Evolutionary conservation across 1,284 basidiomycete species (phyloP).

Genomic region (Ganoderma sinense): DNA sequence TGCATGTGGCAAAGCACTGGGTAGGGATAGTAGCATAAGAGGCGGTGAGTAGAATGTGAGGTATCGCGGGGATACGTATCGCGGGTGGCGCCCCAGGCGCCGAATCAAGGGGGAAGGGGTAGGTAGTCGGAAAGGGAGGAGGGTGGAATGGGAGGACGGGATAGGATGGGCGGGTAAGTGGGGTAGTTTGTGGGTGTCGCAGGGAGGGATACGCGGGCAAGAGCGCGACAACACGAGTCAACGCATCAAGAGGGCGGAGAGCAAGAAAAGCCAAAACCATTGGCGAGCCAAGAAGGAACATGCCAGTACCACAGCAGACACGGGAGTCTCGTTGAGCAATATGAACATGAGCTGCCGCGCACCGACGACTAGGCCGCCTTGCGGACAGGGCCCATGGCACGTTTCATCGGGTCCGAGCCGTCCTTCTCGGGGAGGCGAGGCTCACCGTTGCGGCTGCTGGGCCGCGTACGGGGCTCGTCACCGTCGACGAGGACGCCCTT

Average conservation of each 20-base stretch:
- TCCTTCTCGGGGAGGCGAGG: conserved; percentile 36
- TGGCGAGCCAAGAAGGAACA: neutral
- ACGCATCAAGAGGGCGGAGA: neutral
- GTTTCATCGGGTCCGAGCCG: conserved; percentile 34
- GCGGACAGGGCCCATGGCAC: conserved; percentile 35
- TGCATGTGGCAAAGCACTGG: neutral
- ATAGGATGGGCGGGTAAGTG: neutral
- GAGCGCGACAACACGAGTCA: neutral
- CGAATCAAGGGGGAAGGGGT: neutral
- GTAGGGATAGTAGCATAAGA: neutral
- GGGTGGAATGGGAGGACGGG: neutral
- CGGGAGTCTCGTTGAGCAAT: neutral
- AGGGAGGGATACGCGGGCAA: conserved; percentile 12
- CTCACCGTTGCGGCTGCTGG: conserved; percentile 27
- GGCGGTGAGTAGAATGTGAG: conserved; percentile 8
- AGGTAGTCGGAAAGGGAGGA: neutral
- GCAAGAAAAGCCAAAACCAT: neutral
- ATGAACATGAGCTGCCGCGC: neutral
- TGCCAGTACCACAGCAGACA: neutral
- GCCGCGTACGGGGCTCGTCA: conserved; percentile 27
- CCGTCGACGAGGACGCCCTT: conserved; percentile 25
- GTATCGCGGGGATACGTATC: conserved; percentile 19
- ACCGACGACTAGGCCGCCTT: conserved; percentile 3
- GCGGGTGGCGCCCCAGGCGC: neutral
- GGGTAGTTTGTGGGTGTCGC: conserved; percentile 20